A percentile compares a stretch with the other conserved stretches of the same genome.
phyloP scores from a whole-genome alignment of 2,329 filamentous ascomycete species.

The Cylindrodendrum hubeiense region DNA sequence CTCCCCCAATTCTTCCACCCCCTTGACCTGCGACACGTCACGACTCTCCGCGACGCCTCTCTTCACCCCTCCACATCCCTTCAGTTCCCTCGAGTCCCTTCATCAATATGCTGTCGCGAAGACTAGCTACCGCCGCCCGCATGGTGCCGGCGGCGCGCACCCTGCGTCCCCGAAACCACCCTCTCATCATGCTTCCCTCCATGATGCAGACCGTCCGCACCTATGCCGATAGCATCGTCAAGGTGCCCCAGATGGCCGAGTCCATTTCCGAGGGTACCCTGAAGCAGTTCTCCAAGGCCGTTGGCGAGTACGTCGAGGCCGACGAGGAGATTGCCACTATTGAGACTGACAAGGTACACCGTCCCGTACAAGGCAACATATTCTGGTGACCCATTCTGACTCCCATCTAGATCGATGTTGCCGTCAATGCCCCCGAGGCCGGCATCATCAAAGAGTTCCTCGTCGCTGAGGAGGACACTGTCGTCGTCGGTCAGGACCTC shows the following conservation, averaged over 20 bases:
- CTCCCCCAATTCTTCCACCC: conserved; percentile 3
- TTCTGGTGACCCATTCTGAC: background rate
- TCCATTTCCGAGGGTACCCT: conserved; percentile 98
- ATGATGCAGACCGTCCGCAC: conserved; percentile 69
- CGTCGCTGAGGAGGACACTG: conserved; percentile 94
- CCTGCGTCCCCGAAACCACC: conserved; percentile 45
- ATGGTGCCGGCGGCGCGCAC: conserved; percentile 59
- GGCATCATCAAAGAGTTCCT: conserved; percentile 94
- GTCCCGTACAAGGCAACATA: background rate
- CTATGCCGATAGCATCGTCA: conserved; percentile 86
- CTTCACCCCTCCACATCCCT: background rate
- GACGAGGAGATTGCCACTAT: conserved; percentile 99
- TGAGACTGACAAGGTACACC: conserved; percentile 92
- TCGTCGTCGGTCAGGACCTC: conserved; percentile 92
- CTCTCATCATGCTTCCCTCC: conserved; percentile 57
- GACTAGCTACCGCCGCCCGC: conserved; percentile 57
- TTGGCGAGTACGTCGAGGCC: conserved; percentile 93
- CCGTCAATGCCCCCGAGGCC: conserved; percentile 92
- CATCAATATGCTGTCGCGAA: conserved; percentile 58
- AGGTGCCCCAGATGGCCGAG: conserved; percentile 98
- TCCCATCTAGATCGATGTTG: conserved; percentile 83
- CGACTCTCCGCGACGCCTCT: background rate
- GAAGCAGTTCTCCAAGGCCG: conserved; percentile 92
- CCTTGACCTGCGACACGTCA: background rate
- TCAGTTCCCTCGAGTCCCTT: background rate